Base-by-base conservation (phyloP, 768 basidiomycete species). In the Peribolospora kevripleyi region DNA sequence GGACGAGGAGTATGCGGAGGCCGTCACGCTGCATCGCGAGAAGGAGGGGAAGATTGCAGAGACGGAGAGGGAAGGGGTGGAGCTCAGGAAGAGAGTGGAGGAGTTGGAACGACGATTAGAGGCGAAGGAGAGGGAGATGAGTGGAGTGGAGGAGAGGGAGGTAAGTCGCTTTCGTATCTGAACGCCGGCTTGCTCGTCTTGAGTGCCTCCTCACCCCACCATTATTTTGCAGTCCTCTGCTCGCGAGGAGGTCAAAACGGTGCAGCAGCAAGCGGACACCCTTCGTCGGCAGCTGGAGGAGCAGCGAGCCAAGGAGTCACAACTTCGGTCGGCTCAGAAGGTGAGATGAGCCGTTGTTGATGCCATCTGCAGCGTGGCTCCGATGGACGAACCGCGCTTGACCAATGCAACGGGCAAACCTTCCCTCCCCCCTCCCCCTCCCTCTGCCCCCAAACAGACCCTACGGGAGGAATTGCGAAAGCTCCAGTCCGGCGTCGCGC, bases 401-500 rank as follows among this genome's bases (percentile, higher is more conserved):
- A 25, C 25, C 25, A 25, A 25, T 25, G 25, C 25, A 25, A 25
- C 25, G 25, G 25, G 25, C 25, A 1, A 1, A 25, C 25, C 25
- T 25, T 43, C 37, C 13, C 46, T n/a, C 4, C 49, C 14, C 4
- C 37, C n/a, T 14, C 5, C 10, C 8, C 42, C 45, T 43, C 14
- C 48, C 8, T 40, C 13, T 9, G 42, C 47, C 40, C 42, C 7
- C n/a, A 53, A 45, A 48, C 63, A 91, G 84, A 84, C 78, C 0
- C 71, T 97, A 13, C 80, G 90, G 7, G 93, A 97, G 53, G 91
- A 98, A 65, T 68, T 98, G 49, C 80, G 87, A 46, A 97, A 97
- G 66, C 80, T 98, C 2, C 93, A 97, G 67, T 84, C 82, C 1
- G 91, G 88, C 14, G 84, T 83, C 46, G 81, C 86, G 1, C 66